Conservation (phyloP, 768 basidiomycete species). For the Auriscalpium orientale region DNA sequence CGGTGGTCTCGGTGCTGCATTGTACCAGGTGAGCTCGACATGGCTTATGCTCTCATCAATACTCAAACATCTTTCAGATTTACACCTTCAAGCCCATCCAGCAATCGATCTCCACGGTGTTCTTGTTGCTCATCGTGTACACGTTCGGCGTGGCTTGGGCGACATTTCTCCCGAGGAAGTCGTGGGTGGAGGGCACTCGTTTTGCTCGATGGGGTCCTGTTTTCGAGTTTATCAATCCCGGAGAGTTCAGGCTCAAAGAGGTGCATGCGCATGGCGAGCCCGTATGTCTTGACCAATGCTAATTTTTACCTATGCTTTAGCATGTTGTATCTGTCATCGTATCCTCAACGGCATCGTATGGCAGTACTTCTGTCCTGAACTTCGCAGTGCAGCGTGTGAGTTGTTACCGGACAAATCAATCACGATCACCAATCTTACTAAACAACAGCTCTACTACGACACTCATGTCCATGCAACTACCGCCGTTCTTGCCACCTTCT, state of each 20-base stretch:
- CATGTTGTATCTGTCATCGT: slow-evolving; percentile 52
- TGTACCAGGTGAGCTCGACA: slow-evolving; percentile 38
- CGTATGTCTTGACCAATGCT: not conserved
- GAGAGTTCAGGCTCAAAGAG: slow-evolving; percentile 52
- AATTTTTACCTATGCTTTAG: slow-evolving; percentile 22
- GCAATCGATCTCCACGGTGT: slow-evolving; percentile 45
- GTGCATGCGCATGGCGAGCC: slow-evolving; percentile 21
- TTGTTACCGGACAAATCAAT: slow-evolving; percentile 1
- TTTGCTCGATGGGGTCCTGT: slow-evolving; percentile 32
- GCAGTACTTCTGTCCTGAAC: slow-evolving; percentile 48
- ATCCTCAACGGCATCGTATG: slow-evolving; percentile 47
- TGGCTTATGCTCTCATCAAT: not conserved
- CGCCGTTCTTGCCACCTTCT: slow-evolving; percentile 55
- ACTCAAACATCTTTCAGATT: slow-evolving; percentile 30
- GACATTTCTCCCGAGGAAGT: slow-evolving; percentile 33
- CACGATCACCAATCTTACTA: not conserved
- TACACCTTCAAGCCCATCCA: slow-evolving; percentile 54
- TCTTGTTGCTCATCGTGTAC: slow-evolving; percentile 48
- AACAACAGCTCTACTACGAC: slow-evolving; percentile 46
- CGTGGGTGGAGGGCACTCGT: slow-evolving; percentile 38
- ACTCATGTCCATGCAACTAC: slow-evolving; percentile 47
- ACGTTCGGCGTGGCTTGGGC: slow-evolving; percentile 45
- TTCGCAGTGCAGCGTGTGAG: slow-evolving; percentile 53
- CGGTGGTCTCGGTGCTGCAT: slow-evolving; percentile 50
- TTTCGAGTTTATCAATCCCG: slow-evolving; percentile 47